Conservation (phyloP, 2,329 filamentous ascomycete species). For the Penicillium brasilianum region DNA sequence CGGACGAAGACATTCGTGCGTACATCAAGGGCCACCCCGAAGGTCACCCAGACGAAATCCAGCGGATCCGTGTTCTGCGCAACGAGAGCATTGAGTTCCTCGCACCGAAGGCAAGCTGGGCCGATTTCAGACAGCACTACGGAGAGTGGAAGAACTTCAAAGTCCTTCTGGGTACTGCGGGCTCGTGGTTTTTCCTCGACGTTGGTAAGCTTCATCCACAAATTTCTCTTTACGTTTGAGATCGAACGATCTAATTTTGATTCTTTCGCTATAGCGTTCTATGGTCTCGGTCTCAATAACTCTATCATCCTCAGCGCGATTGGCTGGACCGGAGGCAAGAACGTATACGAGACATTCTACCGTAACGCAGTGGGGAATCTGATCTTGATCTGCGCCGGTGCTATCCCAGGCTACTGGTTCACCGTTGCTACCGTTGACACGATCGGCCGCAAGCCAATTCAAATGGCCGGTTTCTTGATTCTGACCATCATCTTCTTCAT, state of each 20-base stretch:
- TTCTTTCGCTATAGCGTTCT: slow-evolving; percentile 56
- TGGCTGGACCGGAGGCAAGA: slow-evolving; percentile 68
- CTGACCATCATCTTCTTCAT: slow-evolving; percentile 67
- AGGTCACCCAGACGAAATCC: slow-evolving; percentile 69
- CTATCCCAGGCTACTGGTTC: slow-evolving; percentile 82
- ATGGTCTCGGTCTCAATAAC: slow-evolving; percentile 76
- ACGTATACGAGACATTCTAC: slow-evolving; percentile 71
- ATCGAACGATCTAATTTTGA: neutral
- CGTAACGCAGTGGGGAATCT: slow-evolving; percentile 79
- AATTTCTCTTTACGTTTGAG: slow-evolving; percentile 23
- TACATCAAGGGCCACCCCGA: slow-evolving; percentile 71
- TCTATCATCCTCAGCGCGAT: slow-evolving; percentile 72
- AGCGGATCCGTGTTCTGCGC: slow-evolving; percentile 63
- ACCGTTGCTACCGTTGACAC: slow-evolving; percentile 76
- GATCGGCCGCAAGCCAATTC: slow-evolving; percentile 77
- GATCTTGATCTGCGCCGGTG: slow-evolving; percentile 77
- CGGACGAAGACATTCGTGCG: slow-evolving; percentile 72
- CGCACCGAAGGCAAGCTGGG: slow-evolving; percentile 72
- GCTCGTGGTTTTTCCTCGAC: slow-evolving; percentile 84
- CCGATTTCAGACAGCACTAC: slow-evolving; percentile 75
- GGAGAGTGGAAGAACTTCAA: slow-evolving; percentile 71
- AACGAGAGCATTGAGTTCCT: slow-evolving; percentile 61
- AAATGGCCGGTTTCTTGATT: slow-evolving; percentile 65
- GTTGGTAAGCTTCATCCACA: slow-evolving; percentile 52
- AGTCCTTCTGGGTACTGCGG: slow-evolving; percentile 76